These are phyloP conservation scores for Boletus bicolor DNA, from an alignment of 768 basidiomycete species.

Conservation along the genomic window DNA sequence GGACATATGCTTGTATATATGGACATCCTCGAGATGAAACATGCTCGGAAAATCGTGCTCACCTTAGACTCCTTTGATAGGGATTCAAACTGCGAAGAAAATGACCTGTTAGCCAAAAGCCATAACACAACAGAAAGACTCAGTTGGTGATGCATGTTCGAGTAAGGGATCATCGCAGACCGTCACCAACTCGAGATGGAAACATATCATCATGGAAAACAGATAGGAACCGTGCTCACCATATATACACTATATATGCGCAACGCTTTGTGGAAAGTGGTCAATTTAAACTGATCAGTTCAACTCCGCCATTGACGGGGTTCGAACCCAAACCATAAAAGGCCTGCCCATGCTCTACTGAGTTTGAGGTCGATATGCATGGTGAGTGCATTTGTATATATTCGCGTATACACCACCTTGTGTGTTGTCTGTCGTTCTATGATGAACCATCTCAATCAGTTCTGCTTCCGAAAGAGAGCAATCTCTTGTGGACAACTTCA, in stretches of 20 bases:
- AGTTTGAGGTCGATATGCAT: neutral
- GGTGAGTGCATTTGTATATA: slow-evolving; percentile 15
- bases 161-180: slow-evolving; percentile 64
- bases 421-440: slow-evolving; percentile 17
- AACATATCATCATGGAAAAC: slow-evolving; percentile 55
- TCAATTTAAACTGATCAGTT: neutral
- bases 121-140: slow-evolving; percentile 31
- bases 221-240: slow-evolving; percentile 33
- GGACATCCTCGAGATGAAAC: slow-evolving; percentile 43
- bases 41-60: slow-evolving; percentile 3
- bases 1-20: slow-evolving; percentile 76
- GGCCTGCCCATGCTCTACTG: too few species aligned
- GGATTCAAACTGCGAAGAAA: neutral
- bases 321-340: slow-evolving; percentile 8
- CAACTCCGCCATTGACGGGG: slow-evolving; percentile 31
- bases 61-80: neutral
- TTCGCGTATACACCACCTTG: neutral
- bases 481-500: slow-evolving; percentile 70
- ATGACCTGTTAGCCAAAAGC: slow-evolving; percentile 1
- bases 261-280: neutral
- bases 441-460: slow-evolving; percentile 61
- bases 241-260: neutral
- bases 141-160: slow-evolving; percentile 74
- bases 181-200: slow-evolving; percentile 75
- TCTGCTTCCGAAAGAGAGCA: slow-evolving; percentile 81